Base-by-base conservation (phyloP, 2,329 filamentous ascomycete species). In the Colletotrichum liaoningense region DNA sequence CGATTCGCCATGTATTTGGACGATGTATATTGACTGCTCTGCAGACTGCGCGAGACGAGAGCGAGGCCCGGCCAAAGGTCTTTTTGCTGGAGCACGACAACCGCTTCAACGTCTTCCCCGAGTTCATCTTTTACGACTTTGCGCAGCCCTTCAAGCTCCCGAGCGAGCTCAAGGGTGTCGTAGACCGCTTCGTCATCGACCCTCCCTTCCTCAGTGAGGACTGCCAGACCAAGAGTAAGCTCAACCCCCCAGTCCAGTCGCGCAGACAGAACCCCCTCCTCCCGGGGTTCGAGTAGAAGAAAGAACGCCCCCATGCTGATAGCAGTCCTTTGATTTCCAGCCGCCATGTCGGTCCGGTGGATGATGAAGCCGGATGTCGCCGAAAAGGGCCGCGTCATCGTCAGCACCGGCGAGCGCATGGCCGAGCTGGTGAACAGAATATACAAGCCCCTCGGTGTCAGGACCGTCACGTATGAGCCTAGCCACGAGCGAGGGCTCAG, bases 381-480 rank as follows among this genome's bases (percentile, higher is more conserved):
- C 62, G 68, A 64, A 75, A 73, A 62, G 28, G 66, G 78, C n/a
- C 80, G 82, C 5, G 77, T 95, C 65, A 89, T 96, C 64, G 85
- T 93, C 33, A 94, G 92, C 81, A 97, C 94, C 0, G 94, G 94
- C 69, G 94, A 96, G 83, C 88, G 93, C 59, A 94, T 96, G 93
- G 88, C 90, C 72, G 75, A 79, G 1, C 83, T 95, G 16, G 87
- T 95, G 19, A 82, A 78, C 14, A 93, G 90, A 80, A 84, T 96
- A n/a, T 95, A 95, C 80, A 84, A 85, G 59, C 87, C 90, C 57
- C 84, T 91, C 42, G 91, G 91, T 2, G 82, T 93, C 33, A 84
- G 81, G 67, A 91, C 91, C 5, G 95, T 93, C 0, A 90, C 88
- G 1, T 95, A 92, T 79, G 89, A 92, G 77, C 91, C 92, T 4